These are phyloP conservation scores for Metarhizium sp. DNA, from an alignment of 2,329 filamentous ascomycete genomes.

Conservation along the genomic window DNA sequence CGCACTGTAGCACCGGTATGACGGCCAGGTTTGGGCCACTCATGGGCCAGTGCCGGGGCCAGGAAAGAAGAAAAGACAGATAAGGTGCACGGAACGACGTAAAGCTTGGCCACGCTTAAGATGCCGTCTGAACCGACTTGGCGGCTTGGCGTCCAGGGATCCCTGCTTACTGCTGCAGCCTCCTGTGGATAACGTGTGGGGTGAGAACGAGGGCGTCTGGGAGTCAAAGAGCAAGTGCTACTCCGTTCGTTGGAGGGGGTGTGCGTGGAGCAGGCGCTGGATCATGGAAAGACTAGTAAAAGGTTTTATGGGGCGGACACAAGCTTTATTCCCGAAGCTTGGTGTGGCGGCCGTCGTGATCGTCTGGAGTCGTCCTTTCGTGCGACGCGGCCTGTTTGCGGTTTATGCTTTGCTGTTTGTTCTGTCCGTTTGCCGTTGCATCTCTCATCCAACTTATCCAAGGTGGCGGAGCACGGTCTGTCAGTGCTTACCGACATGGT, in stretches of 20 bases:
- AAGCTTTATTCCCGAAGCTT: slow-evolving; percentile 6
- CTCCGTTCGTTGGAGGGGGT: neutral
- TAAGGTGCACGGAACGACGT: neutral
- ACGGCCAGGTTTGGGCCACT: neutral
- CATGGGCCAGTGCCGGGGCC: neutral
- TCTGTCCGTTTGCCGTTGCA: neutral
- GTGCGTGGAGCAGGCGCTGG: neutral
- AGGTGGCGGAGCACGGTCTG: neutral
- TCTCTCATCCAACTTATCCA: neutral
- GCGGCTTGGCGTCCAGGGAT: slow-evolving; percentile 24
- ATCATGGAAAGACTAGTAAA: no score
- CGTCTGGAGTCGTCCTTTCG: neutral
- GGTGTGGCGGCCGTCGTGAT: neutral
- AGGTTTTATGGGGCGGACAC: neutral
- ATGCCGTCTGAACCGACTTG: slow-evolving; percentile 32
- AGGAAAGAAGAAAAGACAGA: neutral
- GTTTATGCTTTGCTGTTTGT: neutral
- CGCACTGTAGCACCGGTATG: neutral
- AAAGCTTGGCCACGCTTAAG: slow-evolving; percentile 18
- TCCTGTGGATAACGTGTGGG: neutral
- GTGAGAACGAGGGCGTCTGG: neutral
- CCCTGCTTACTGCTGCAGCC: neutral
- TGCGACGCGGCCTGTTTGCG: neutral
- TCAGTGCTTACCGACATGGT: neutral
- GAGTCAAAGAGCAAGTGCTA: no score